phyloP scores from a whole-genome alignment of 306 rosid species.

The Pterocarpus macrocarpus region DNA sequence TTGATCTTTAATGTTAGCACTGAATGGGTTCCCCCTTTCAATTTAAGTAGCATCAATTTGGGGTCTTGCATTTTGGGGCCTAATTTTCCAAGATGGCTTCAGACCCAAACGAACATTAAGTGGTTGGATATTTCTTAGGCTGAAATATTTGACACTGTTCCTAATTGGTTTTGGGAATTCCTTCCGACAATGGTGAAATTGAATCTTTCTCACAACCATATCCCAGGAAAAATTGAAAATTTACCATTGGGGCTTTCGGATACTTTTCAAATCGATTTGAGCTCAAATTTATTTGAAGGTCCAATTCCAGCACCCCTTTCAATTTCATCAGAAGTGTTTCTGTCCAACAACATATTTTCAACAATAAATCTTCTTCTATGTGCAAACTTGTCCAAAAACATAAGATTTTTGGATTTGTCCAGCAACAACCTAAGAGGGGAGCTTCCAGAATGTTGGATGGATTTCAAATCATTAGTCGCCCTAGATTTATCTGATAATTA shows the following conservation, averaged over 20 bases:
- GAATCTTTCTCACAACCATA: background rate
- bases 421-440: background rate
- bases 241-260: too few relatives aligned
- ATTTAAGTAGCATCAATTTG: background rate
- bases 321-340: background rate
- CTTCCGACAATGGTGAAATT: rapidly evolving
- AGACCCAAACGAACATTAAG: background rate
- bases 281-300: background rate
- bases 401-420: background rate
- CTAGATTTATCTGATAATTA: background rate
- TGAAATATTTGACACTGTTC: constrained; percentile 10
- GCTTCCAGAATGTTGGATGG: background rate
- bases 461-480: background rate
- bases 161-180: constrained; percentile 28
- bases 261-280: too few relatives aligned
- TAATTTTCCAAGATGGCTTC: background rate
- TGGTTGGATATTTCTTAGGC: rapidly evolving
- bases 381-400: background rate
- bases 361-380: background rate
- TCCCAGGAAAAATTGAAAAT: background rate
- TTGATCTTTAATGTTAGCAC: background rate
- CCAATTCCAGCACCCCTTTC: background rate
- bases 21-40: background rate
- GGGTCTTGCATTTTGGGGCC: constrained; percentile 33
- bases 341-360: background rate